Base-by-base conservation (phyloP, 2,329 filamentous ascomycete genomes). In the Xylariaceae sp. region DNA sequence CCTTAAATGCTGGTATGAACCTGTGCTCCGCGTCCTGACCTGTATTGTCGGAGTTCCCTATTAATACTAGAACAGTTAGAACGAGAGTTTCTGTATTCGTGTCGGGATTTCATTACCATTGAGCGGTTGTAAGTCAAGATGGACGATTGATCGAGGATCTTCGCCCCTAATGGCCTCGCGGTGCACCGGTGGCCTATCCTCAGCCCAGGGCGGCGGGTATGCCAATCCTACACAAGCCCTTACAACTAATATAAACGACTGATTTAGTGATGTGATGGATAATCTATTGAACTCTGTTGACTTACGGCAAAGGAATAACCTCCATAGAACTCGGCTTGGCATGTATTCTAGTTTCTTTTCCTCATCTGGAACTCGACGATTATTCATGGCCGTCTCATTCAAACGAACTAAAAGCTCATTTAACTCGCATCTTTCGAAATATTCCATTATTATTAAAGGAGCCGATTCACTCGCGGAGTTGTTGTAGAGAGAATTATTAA, bases 151-250 rank as follows among this genome's bases (percentile, higher is more conserved):
- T 45, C n/a, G 19, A 3, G 50, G 48, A 7, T 50, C 19, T 10
- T 54, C 48, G 3, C 10, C 18, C n/a, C 45, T 44, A 16, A 55
- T 51, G 20, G 41, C 41, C 21, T 54, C 55, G 20, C 44, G 42
- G 19, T 52, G 44, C 10, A 40, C 29, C 3, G 42, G 41, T 5
- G 51, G 52, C 20, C 20, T 37, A 16, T 45, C 18, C 20, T 54
- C 1, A 41, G 54, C 16, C 1, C 20, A 19, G 16, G 16, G 23
- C 14, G 55, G 59, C n/a, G 59, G 59, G 18, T 61, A 61, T 45
- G 55, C 59, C 52, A 61, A 51, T 20, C 59, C 59, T 50, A 61
- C 43, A 52, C 59, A 61, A 6, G 46, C 49, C 49, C 48, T 53
- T n/a, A 20, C 23, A 29, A 61, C 59, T 61, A 42, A 47, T 37